Percentiles rank a stretch among this genome's conserved stretches.
phyloP scores from a whole-genome alignment of 1,139 yeast genomes.

The Hanseniaspora uvarum region DNA sequence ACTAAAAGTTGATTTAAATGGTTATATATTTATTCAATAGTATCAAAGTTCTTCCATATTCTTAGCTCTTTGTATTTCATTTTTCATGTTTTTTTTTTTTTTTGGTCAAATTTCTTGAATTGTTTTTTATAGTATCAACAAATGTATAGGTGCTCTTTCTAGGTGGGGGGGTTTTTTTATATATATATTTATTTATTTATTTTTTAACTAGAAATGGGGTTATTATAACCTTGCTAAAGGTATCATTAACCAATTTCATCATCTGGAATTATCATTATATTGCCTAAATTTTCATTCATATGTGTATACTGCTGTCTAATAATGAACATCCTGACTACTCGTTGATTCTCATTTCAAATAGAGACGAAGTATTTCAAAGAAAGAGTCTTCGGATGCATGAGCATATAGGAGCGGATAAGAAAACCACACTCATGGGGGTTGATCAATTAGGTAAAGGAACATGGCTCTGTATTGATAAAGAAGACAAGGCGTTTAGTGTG shows the following conservation, averaged over 20 bases:
- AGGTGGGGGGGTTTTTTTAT: too few species aligned
- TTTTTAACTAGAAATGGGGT: too few species aligned
- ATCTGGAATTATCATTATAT: too few species aligned
- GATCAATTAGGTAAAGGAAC: conserved; percentile 49
- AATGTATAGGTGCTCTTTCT: too few species aligned
- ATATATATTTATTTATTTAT: too few species aligned
- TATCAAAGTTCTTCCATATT: too few species aligned
- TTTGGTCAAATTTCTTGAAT: not conserved
- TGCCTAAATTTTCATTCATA: too few species aligned
- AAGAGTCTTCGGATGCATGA: conserved; percentile 51
- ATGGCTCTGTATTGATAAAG: conserved; percentile 69
- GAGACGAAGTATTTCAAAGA: conserved; percentile 74
- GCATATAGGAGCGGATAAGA: not conserved
- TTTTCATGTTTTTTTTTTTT: conserved; percentile 20
- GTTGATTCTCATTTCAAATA: conserved; percentile 61
- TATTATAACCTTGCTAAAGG: not conserved
- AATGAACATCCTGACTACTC: conserved; percentile 57
- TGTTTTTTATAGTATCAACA: too few species aligned
- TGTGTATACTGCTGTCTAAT: conserved; percentile 60
- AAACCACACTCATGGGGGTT: not conserved
- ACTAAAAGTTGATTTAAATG: not conserved
- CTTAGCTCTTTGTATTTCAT: too few species aligned
- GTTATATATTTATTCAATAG: too few species aligned
- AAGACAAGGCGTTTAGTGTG: conserved; percentile 54
- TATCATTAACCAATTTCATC: too few species aligned